Percentiles rank a stretch among this genome's conserved stretches.
phyloP scores from a whole-genome alignment of 2,329 filamentous ascomycete species.

The Fulvia fulva region DNA sequence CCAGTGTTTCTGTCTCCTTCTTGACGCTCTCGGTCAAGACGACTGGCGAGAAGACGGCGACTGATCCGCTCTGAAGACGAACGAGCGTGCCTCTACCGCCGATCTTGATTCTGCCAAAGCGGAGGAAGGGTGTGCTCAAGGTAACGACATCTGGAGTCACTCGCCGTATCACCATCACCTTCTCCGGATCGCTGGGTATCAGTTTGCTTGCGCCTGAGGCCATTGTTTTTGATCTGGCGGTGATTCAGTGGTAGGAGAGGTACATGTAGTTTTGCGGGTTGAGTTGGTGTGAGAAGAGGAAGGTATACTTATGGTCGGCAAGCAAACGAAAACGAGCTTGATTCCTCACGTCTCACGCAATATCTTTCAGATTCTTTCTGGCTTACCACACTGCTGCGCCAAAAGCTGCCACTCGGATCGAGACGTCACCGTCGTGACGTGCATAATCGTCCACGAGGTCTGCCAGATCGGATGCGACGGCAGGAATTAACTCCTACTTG shows the following conservation, averaged over 20 bases:
- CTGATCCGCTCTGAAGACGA: slow-evolving; percentile 68
- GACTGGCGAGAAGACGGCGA: slow-evolving; percentile 90
- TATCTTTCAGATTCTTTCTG: not conserved
- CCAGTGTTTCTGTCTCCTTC: slow-evolving; percentile 55
- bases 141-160: slow-evolving; percentile 75
- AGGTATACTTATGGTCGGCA: slow-evolving; percentile 1
- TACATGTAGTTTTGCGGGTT: not conserved
- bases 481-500: too few species aligned
- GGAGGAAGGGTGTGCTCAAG: slow-evolving; percentile 76
- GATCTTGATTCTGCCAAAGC: slow-evolving; percentile 74
- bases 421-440: not conserved
- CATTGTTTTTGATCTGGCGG: slow-evolving; percentile 22
- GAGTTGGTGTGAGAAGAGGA: not conserved
- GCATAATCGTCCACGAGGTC: not conserved
- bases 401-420: not conserved
- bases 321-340: not conserved
- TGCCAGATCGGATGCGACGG: not conserved
- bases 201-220: slow-evolving; percentile 32
- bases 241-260: not conserved
- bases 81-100: slow-evolving; percentile 86
- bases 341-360: not conserved
- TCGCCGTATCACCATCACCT: slow-evolving; percentile 86
- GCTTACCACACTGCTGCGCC: not conserved
- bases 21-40: slow-evolving; percentile 74
- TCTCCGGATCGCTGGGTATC: slow-evolving; percentile 62